Percentiles rank a stretch among this genome's conserved stretches.
These are phyloP conservation scores for Ogataea salicorniae DNA, from an alignment of 805 yeast genomes.

Conservation along the genomic window DNA sequence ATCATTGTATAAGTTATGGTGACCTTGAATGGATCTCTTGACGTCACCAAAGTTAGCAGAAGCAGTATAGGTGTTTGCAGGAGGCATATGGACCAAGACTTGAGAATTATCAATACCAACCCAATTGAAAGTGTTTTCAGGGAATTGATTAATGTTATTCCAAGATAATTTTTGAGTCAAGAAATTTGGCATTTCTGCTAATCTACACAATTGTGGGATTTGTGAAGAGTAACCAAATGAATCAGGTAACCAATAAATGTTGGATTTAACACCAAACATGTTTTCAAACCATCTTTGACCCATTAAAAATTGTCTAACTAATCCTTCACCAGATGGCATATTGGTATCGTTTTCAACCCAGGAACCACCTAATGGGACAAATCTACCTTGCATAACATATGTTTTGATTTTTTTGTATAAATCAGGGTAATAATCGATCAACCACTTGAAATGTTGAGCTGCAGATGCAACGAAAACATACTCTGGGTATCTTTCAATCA, in stretches of 20 bases:
- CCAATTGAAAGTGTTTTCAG: constrained; percentile 91
- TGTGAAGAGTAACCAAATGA: constrained; percentile 96
- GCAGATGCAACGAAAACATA: constrained; percentile 93
- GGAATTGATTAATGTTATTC: constrained; percentile 92
- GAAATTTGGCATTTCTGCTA: constrained; percentile 80
- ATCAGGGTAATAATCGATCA: constrained; percentile 79
- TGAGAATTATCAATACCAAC: constrained; percentile 91
- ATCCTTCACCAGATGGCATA: constrained; percentile 90
- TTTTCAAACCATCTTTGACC: constrained; percentile 84
- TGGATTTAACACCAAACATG: constrained; percentile 71
- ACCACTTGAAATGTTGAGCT: constrained; percentile 94
- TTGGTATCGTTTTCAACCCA: constrained; percentile 99
- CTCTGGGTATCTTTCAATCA: constrained; percentile 87
- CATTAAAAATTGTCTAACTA: constrained; percentile 79
- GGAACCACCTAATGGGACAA: constrained; percentile 91
- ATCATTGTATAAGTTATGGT: constrained; percentile 76
- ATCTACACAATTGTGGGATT: constrained; percentile 85
- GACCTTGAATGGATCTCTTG: constrained; percentile 68
- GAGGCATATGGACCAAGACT: constrained; percentile 95
- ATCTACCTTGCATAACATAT: constrained; percentile 65
- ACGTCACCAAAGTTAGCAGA: constrained; percentile 92
- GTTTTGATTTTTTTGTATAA: constrained; percentile 59
- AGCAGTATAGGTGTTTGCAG: constrained; percentile 93
- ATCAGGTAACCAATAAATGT: constrained; percentile 92
- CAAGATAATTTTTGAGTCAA: constrained; percentile 92